Evolutionary conservation across 164 flowering plant genomes (phyloP).

Genomic region (grape (Vitis vinifera)): ASM3070453v1 NC_081808.1:21168001-21168500

Average conservation of each 20-base stretch:
- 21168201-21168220: neutral
- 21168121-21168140: slow-evolving; percentile 29
- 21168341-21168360: too few species aligned
- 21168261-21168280: too few species aligned
- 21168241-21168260: neutral
- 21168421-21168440: too few species aligned
- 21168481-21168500: too few species aligned
- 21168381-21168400: too few species aligned
- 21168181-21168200: neutral
- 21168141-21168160: slow-evolving; percentile 43
- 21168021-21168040: slow-evolving; percentile 17
- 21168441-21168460: too few species aligned
- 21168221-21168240: neutral
- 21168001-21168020: slow-evolving; percentile 16
- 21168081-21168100: slow-evolving; percentile 34
- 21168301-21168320: too few species aligned
- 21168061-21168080: slow-evolving; percentile 9
- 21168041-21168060: neutral
- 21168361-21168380: too few species aligned
- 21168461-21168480: too few species aligned
- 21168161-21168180: neutral
- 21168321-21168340: too few species aligned
- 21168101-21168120: slow-evolving; percentile 38
- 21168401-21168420: too few species aligned
- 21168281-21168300: too few species aligned